These are phyloP conservation scores for Vigna nakashimae DNA, from an alignment of 306 rosid species.

Conservation along the genomic window DNA sequence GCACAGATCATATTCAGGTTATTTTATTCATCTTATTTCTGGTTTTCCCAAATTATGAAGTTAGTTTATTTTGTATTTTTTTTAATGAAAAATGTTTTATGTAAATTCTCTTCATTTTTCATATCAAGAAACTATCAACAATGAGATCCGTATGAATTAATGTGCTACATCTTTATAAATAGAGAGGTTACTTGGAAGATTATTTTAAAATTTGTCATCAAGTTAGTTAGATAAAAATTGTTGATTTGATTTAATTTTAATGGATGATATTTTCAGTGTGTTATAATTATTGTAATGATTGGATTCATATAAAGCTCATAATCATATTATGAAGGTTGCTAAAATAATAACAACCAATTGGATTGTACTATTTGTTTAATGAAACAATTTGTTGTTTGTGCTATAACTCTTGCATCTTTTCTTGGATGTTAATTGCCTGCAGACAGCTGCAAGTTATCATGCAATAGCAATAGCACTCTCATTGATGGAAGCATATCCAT, in stretches of 20 bases:
- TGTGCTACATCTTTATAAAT: neutral
- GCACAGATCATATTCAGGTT: constrained; percentile 99
- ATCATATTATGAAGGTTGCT: constrained; percentile 8
- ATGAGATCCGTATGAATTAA: constrained; percentile 1
- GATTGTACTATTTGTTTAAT: constrained; percentile 29
- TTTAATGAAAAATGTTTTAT: constrained; percentile 4
- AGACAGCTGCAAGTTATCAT: constrained; percentile 99
- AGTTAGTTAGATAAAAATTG: constrained; percentile 18
- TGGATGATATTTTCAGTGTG: neutral
- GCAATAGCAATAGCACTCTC: constrained; percentile 99
- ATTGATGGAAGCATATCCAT: constrained; percentile 98
- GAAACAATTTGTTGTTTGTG: constrained; percentile 34
- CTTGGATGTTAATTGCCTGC: constrained; percentile 51
- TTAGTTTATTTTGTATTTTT: constrained; percentile 5
- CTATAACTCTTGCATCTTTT: constrained; percentile 39
- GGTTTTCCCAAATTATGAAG: constrained; percentile 27
- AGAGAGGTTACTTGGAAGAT: neutral
- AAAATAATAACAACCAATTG: constrained; percentile 19
- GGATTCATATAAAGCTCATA: neutral
- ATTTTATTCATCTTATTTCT: constrained; percentile 38
- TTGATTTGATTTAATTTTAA: constrained; percentile 14
- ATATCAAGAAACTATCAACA: neutral
- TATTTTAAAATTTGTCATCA: neutral
- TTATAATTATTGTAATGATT: constrained; percentile 18
- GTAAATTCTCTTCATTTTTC: constrained; percentile 23